A percentile compares a stretch with the other conserved stretches of the same genome.
phyloP scores from a whole-genome alignment of 2,329 filamentous ascomycete genomes.

The Beauveria asiatica region DNA sequence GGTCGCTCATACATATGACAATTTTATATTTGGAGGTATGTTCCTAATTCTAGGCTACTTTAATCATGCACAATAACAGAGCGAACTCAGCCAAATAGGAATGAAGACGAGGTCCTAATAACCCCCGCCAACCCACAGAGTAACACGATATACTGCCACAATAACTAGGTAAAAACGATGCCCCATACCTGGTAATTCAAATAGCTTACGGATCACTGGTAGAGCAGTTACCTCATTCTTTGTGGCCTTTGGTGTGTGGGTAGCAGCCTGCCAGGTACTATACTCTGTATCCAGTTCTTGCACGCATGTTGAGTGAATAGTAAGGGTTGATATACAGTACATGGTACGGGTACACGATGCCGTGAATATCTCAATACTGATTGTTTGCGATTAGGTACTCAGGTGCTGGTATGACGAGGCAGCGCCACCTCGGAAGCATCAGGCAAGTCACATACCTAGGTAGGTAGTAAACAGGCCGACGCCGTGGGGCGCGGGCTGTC shows the following conservation, averaged over 20 bases:
- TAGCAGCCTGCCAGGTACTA: no score
- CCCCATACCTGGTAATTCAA: not conserved
- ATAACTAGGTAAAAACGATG: not conserved
- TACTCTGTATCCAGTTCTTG: not conserved
- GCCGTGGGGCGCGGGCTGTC: conserved; percentile 3
- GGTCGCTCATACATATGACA: not conserved
- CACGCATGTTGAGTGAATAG: not conserved
- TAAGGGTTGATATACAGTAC: not conserved
- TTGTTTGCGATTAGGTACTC: not conserved
- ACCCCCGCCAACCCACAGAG: not conserved
- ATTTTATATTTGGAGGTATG: not conserved
- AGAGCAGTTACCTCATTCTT: not conserved
- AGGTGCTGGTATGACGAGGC: conserved; percentile 1
- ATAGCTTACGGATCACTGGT: not conserved
- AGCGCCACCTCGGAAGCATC: conserved; percentile 8
- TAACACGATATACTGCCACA: not conserved
- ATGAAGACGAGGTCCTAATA: not conserved
- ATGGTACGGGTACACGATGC: not conserved
- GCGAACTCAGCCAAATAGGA: no score
- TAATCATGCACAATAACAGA: no score
- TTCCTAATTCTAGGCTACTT: not conserved
- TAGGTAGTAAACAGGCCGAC: not conserved
- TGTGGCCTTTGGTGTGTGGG: not conserved
- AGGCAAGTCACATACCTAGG: not conserved
- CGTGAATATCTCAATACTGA: not conserved